phyloP scores from a whole-genome alignment of 73 alveolate species.

The Paramecium biaurelia region DNA sequence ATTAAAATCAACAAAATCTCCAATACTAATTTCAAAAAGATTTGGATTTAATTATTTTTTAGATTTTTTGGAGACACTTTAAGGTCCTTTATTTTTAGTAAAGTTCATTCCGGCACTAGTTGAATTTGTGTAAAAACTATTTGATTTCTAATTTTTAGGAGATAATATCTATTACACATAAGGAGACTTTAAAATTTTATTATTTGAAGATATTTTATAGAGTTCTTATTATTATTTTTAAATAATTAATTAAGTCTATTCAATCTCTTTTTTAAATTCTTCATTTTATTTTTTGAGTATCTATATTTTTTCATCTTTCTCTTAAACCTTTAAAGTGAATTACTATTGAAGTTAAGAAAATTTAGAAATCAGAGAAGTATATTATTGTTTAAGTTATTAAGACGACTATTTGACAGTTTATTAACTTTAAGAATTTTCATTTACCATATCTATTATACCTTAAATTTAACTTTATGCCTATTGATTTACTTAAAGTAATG shows the following conservation, averaged over 20 bases:
- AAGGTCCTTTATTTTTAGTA: not conserved
- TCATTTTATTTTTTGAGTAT: not conserved
- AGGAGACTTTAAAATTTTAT: not conserved
- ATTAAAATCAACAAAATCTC: constrained; percentile 36
- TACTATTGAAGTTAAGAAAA: not conserved
- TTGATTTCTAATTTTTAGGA: not conserved
- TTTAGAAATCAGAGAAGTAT: not conserved
- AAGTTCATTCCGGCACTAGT: constrained; percentile 13
- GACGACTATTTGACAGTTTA: not conserved
- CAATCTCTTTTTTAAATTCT: not conserved
- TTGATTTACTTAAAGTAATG: not conserved
- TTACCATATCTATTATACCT: not conserved
- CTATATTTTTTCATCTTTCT: not conserved
- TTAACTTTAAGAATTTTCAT: not conserved
- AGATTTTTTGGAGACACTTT: not conserved
- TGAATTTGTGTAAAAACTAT: constrained; percentile 23
- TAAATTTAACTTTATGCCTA: not conserved
- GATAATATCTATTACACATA: not conserved
- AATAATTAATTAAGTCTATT: not conserved
- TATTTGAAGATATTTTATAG: not conserved
- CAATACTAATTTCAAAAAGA: constrained; percentile 5
- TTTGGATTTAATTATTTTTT: not conserved
- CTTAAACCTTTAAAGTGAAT: not conserved
- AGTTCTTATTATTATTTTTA: constrained; percentile 18
- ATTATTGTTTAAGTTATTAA: not conserved